Evolutionary conservation across 2,329 filamentous ascomycete species (phyloP).

Genomic region (Phialophora verrucosa): DNA sequence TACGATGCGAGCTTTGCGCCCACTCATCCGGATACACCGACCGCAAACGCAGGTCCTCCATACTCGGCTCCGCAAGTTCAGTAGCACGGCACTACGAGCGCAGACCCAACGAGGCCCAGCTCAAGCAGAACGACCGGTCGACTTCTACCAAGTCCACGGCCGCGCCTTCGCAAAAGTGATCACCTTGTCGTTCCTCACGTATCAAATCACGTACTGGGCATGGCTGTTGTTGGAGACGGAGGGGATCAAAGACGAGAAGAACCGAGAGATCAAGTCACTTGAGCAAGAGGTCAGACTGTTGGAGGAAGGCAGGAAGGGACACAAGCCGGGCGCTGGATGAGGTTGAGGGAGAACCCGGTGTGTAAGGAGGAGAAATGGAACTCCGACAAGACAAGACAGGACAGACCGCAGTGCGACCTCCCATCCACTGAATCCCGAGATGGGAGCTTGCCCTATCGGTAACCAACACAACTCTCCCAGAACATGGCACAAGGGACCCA

Average conservation of each 20-base stretch:
- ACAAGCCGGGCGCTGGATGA: conserved; percentile 16
- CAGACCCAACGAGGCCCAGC: conserved; percentile 7
- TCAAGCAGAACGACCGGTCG: conserved; percentile 25
- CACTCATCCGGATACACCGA: neutral
- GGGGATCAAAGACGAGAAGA: conserved; percentile 51
- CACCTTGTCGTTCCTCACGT: conserved; percentile 55
- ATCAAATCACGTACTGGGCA: conserved; percentile 55
- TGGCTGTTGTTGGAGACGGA: conserved; percentile 57
- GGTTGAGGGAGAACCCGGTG: neutral
- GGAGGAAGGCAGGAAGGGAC: conserved; percentile 33
- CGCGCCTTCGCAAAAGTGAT: conserved; percentile 56
- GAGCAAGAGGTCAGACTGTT: conserved; percentile 38
- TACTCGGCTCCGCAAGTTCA: conserved; percentile 13
- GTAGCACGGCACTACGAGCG: neutral
- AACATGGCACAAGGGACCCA: neutral
- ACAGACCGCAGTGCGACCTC: neutral
- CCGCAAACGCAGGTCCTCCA: neutral
- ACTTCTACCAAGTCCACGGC: conserved; percentile 40
- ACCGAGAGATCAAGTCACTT: conserved; percentile 39
- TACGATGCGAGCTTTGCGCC: neutral
- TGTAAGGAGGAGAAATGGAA: neutral
- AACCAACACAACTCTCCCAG: neutral
- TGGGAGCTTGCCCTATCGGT: neutral
- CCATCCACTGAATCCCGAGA: neutral
- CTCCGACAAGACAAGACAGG: neutral